Evolutionary conservation across 208 protist species (phyloP), one percentile per base, ranked within the genome.

Genomic region (Trypanosoma lewisi): DNA sequence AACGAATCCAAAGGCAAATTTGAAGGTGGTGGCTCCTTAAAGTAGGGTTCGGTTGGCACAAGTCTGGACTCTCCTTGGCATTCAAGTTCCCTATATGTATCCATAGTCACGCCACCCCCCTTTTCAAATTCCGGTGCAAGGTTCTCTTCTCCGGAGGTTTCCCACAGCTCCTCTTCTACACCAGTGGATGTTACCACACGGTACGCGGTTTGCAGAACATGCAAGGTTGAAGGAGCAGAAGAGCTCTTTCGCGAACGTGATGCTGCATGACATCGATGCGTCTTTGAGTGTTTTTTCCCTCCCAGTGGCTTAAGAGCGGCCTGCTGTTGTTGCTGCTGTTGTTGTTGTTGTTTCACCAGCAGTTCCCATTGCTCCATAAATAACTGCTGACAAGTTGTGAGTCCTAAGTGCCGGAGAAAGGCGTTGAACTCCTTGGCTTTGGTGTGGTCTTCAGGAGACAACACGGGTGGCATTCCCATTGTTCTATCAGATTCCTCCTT

Each of bases 1-100:
- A 91, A 74, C 2, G 66, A 73, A 23, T 80, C 78, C 44, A 78
- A 60, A 27, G 67, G 79, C 25, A 82, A 49, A 63, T 82, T 65
- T 0, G 60, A 56, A 23, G 76, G 76, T 9, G 79, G 76, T 12
- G 70, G 45, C 57, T 77, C 51, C 77, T 83, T 89, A 50, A 63
- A 52, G 48, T 89, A 89, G 8, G 83, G 83, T 37, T 54, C 69
- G 12, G 65, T 77, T 9, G 74, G 53, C 6, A 83, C 68, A 28
- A 83, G 70, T 0, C 48, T 34, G 7, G 83, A 75, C 21, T 52
- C 50, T 37, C 70, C 71, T 11, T 41, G 8, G 11, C 55, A 14
- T 39, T 80, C 67, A 28, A 45, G 16, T 16, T 52, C 57, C 17
- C 63, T 54, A 37, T 81, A 89, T 41, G 72, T 67, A 11, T 77